A percentile compares a stretch with the other conserved stretches of the same genome.
phyloP scores from a whole-genome alignment of 2,329 filamentous ascomycete genomes.

The Aspergillus fijiensis region DNA sequence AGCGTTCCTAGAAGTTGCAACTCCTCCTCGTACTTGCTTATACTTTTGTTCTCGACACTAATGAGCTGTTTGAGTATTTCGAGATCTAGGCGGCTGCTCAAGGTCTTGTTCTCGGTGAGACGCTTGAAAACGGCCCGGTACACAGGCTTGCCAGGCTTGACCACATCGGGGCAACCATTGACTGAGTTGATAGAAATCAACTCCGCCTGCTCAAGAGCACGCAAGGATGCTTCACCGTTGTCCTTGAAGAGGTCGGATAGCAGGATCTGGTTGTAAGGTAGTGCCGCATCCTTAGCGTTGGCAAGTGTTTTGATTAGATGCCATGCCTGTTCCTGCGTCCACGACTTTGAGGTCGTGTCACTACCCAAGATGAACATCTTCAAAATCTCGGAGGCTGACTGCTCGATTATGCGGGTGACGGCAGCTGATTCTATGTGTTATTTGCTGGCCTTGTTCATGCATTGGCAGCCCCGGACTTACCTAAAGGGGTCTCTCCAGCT shows the following conservation, averaged over 20 bases:
- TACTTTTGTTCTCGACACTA: slow-evolving; percentile 68
- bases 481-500: slow-evolving; percentile 75
- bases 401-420: slow-evolving; percentile 82
- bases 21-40: slow-evolving; percentile 78
- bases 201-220: slow-evolving; percentile 79
- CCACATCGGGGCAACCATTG: slow-evolving; percentile 73
- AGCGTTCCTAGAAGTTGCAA: slow-evolving; percentile 68
- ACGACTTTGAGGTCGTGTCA: slow-evolving; percentile 61
- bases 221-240: slow-evolving; percentile 72
- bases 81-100: slow-evolving; percentile 72
- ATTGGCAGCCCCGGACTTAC: slow-evolving; percentile 26
- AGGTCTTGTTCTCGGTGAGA: slow-evolving; percentile 68
- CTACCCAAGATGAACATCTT: slow-evolving; percentile 80
- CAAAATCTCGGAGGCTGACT: slow-evolving; percentile 83
- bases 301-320: slow-evolving; percentile 77
- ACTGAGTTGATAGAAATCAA: slow-evolving; percentile 73
- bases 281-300: slow-evolving; percentile 53
- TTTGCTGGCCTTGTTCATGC: background rate
- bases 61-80: slow-evolving; percentile 67
- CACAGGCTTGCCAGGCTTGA: slow-evolving; percentile 81
- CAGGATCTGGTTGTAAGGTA: slow-evolving; percentile 84
- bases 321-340: slow-evolving; percentile 88
- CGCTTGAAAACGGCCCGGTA: slow-evolving; percentile 79
- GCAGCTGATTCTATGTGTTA: slow-evolving; percentile 54
- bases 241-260: slow-evolving; percentile 72